Conservation (phyloP, 1,284 basidiomycete species). For the Irpex rosettiformis region DNA sequence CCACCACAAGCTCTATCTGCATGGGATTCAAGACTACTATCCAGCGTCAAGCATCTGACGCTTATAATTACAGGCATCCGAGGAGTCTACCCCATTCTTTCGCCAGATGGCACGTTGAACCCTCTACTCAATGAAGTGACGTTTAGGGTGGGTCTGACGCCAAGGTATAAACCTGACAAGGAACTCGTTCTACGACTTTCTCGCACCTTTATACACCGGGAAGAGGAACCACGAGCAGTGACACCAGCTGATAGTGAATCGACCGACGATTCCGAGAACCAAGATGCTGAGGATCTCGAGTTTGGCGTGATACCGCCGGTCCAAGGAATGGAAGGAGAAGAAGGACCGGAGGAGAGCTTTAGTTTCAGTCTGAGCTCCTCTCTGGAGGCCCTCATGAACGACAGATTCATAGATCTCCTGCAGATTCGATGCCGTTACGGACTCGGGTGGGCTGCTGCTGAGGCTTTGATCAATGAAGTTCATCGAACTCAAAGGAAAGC, state of each 20-base stretch:
- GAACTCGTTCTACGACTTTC: conserved; percentile 43
- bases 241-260: conserved; percentile 8
- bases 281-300: conserved; percentile 11
- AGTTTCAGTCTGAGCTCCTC: conserved; percentile 59
- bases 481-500: conserved; percentile 40
- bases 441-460: conserved; percentile 63
- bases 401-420: conserved; percentile 48
- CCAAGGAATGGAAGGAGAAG: not conserved
- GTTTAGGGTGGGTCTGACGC: conserved; percentile 56
- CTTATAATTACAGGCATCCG: conserved; percentile 56
- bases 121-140: conserved; percentile 29
- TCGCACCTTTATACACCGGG: conserved; percentile 43
- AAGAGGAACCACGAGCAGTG: conserved; percentile 23
- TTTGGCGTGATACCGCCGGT: not conserved
- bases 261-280: conserved; percentile 15
- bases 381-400: conserved; percentile 53
- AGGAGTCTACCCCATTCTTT: conserved; percentile 46
- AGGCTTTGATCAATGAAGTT: conserved; percentile 43
- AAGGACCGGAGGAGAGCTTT: conserved; percentile 29
- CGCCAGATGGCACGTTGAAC: conserved; percentile 34
- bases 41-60: conserved; percentile 47
- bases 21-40: conserved; percentile 58
- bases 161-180: conserved; percentile 49
- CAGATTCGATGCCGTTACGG: conserved; percentile 45
- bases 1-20: conserved; percentile 55